These are phyloP conservation scores for Cyberlindnera suaveolens DNA, from an alignment of 805 yeast species.

Conservation along the genomic window DNA sequence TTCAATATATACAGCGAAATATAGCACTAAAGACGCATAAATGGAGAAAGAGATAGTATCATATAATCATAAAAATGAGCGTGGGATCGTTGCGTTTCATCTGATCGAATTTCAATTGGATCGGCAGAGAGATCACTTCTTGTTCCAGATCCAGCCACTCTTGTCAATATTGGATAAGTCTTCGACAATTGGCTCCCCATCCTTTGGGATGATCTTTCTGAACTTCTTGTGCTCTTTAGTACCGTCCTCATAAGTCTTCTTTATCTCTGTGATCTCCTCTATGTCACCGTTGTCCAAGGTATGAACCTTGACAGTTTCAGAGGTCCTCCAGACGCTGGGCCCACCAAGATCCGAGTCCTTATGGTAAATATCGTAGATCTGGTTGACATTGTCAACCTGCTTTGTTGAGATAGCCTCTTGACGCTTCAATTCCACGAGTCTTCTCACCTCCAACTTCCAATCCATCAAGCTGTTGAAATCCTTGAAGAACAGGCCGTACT, in stretches of 20 bases:
- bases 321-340: slow-evolving; percentile 29
- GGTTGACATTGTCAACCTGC: slow-evolving; percentile 11
- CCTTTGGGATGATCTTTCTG: slow-evolving; percentile 31
- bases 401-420: slow-evolving; percentile 19
- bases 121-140: neutral
- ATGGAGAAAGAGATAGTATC: too few species aligned
- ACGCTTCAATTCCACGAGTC: slow-evolving; percentile 32
- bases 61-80: neutral
- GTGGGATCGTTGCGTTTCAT: neutral
- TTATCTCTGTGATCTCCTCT: slow-evolving; percentile 33
- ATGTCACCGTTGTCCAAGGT: slow-evolving; percentile 37
- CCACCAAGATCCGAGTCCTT: slow-evolving; percentile 13
- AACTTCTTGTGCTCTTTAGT: slow-evolving; percentile 30
- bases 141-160: slow-evolving; percentile 21
- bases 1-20: too few species aligned
- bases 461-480: slow-evolving; percentile 58
- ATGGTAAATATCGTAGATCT: slow-evolving; percentile 21
- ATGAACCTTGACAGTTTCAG: slow-evolving; percentile 29
- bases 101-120: too few species aligned
- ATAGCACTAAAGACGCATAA: too few species aligned
- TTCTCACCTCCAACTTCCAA: slow-evolving; percentile 58
- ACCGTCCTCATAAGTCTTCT: slow-evolving; percentile 39
- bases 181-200: slow-evolving; percentile 32
- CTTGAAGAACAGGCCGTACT: slow-evolving; percentile 54
- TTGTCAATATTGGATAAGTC: slow-evolving; percentile 3